Evolutionary conservation across 148 eudicot genomes (phyloP).

Genomic region (Drosera capensis): DNA sequence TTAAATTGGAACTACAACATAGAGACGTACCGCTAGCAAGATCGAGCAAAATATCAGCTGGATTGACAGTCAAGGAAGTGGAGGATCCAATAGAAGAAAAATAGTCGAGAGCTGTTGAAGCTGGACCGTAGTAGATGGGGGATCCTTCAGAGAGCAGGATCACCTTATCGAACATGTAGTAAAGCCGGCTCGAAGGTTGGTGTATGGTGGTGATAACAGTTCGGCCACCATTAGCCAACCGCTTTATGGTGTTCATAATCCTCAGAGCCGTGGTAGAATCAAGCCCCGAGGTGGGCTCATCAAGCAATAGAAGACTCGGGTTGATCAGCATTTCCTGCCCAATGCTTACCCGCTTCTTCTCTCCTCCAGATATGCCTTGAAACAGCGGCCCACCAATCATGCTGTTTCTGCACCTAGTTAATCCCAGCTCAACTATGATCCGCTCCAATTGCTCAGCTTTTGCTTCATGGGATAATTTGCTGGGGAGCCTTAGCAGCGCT

Average conservation of each 20-base stretch:
- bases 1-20: too few species aligned
- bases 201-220: slow-evolving; percentile 89
- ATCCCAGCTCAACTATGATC: slow-evolving; percentile 38
- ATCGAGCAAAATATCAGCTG: slow-evolving; percentile 90
- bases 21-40: slow-evolving; percentile 81
- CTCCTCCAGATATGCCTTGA: slow-evolving; percentile 69
- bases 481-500: slow-evolving; percentile 57
- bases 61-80: slow-evolving; percentile 56
- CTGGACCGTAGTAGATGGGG: slow-evolving; percentile 78
- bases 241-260: slow-evolving; percentile 52
- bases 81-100: slow-evolving; percentile 76
- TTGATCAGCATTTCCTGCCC: slow-evolving; percentile 75
- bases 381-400: slow-evolving; percentile 41
- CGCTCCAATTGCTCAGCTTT: slow-evolving; percentile 34
- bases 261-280: slow-evolving; percentile 82
- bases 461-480: slow-evolving; percentile 21
- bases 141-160: slow-evolving; percentile 72
- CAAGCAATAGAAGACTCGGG: slow-evolving; percentile 61
- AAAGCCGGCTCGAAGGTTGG: slow-evolving; percentile 89
- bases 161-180: slow-evolving; percentile 82
- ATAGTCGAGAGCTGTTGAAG: slow-evolving; percentile 58
- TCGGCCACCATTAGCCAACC: slow-evolving; percentile 66
- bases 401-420: slow-evolving; percentile 40
- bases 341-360: slow-evolving; percentile 65
- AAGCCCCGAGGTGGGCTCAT: slow-evolving; percentile 76